Percentiles rank a stretch among this genome's conserved stretches.
phyloP scores from a whole-genome alignment of 371 early-diverging fungal species.

The Mortierella sp. region DNA sequence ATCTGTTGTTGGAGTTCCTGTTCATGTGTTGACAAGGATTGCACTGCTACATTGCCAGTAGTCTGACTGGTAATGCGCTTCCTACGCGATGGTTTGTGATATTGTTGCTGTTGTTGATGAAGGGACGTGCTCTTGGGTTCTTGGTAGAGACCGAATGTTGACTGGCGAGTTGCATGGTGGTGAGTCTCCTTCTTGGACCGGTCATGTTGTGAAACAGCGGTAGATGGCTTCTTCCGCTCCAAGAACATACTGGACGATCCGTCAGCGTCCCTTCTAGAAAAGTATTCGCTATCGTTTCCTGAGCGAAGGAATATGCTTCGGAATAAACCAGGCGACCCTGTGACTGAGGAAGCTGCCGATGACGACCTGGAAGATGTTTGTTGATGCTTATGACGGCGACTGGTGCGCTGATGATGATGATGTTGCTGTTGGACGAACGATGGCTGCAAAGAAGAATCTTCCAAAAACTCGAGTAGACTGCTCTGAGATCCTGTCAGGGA shows the following conservation, averaged over 20 bases:
- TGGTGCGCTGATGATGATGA: neutral
- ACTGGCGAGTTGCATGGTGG: conserved; percentile 5
- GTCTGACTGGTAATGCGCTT: conserved; percentile 12
- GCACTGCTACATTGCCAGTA: conserved; percentile 6
- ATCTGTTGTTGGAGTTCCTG: conserved; percentile 39
- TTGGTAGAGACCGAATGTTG: neutral
- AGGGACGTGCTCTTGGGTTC: neutral
- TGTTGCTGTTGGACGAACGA: neutral
- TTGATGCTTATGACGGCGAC: conserved; percentile 2
- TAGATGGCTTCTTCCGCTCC: conserved; percentile 2
- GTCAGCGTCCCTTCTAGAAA: neutral
- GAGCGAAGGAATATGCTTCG: conserved; percentile 14
- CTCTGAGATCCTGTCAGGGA: conserved; percentile 26
- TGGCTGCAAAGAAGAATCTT: conserved; percentile 7
- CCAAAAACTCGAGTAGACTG: conserved; percentile 31
- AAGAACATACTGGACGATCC: conserved; percentile 1
- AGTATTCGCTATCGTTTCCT: neutral
- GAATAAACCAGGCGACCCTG: conserved; percentile 23
- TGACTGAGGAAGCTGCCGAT: conserved; percentile 17
- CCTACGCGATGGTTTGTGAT: neutral
- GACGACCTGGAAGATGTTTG: conserved; percentile 16
- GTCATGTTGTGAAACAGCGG: neutral
- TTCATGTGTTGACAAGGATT: conserved; percentile 31
- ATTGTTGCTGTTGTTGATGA: neutral
- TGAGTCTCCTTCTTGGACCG: conserved; percentile 4